Evolutionary conservation across 2,329 filamentous ascomycete species (phyloP).

Genomic region (Aurifilum marmelostoma): DNA sequence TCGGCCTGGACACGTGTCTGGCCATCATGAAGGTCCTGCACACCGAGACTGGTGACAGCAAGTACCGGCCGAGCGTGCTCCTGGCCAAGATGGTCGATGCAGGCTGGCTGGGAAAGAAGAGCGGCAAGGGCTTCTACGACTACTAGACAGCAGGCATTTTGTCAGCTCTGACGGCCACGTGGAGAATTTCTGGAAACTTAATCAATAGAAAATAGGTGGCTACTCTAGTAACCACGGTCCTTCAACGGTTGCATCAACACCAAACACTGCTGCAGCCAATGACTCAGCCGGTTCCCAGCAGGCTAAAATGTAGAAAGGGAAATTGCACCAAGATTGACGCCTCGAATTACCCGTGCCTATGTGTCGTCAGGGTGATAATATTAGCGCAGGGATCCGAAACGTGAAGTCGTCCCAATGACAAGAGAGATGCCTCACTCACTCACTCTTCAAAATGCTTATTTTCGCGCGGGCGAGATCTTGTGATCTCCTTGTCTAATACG

Average conservation of each 20-base stretch:
- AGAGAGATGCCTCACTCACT: background rate
- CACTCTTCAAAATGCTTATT: background rate
- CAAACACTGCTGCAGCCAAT: background rate
- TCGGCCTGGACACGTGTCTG: conserved; percentile 93
- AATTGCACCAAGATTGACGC: background rate
- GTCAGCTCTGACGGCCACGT: background rate
- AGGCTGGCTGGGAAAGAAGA: conserved; percentile 97
- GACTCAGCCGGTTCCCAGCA: background rate
- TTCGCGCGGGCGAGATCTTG: background rate
- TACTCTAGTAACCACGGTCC: background rate
- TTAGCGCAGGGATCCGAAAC: background rate
- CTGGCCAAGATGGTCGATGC: conserved; percentile 96
- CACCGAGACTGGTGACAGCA: conserved; percentile 89
- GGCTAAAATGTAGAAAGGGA: background rate
- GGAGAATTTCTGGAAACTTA: background rate
- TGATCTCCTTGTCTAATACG: background rate
- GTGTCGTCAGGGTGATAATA: background rate
- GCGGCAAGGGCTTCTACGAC: conserved; percentile 92
- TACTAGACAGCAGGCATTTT: conserved; percentile 54
- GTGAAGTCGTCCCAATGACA: background rate
- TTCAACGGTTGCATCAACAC: background rate
- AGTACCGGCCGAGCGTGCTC: conserved; percentile 88
- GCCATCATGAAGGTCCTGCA: conserved; percentile 97
- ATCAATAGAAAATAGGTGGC: background rate
- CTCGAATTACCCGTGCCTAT: background rate